Evolutionary conservation across 2,329 filamentous ascomycete genomes (phyloP), one percentile per base, ranked within the genome.

Genomic region (Geosmithia putterillii): DNA sequence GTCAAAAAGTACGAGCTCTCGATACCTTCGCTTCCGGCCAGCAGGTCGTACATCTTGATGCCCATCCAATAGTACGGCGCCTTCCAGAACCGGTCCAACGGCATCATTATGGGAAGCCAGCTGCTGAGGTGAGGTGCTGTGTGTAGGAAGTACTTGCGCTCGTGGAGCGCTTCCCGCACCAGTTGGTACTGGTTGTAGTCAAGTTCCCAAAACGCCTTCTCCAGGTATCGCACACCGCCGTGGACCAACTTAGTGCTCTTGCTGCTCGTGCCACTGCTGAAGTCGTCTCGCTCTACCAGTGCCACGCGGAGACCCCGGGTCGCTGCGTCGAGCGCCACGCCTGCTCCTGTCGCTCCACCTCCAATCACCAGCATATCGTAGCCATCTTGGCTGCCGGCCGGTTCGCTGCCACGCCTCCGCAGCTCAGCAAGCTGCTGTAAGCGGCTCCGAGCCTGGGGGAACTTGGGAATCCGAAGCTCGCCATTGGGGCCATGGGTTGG

Each of bases 1-100:
- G 86, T 89, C 56, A 94, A 66, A 59, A 94, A 94, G 65, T 94
- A 94, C 6, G 85, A 90, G 54, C 78, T 87, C 62, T 94, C 86
- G 54, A 94, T 89, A 44, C 87, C 87, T 61, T 94, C 86, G 36
- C 81, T 82, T 14, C 86, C 86, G 53, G 87, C 87, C 50, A 94
- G 71, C 52, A 88, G 77, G 62, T 94, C 87, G 62, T 94, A 94
- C 51, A 79, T 76, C 61, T 94, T 94, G 47, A 80, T 84, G 42
- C 82, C 82, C 35, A 72, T 75, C 81, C 81, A 86, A 59, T 83
- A 86, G 62, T 86, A 86, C 6, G 82, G 81, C 19, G 76, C 80
- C 59, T 86, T 81, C 79, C 80, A 86, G 81, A 81, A 86, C 56
- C 78, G 79, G 58, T 83, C 75, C 45, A 86, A 66, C 4, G 82